Base-by-base conservation (phyloP, 23 red algal species). In the Gracilaria domingensis region DNA sequence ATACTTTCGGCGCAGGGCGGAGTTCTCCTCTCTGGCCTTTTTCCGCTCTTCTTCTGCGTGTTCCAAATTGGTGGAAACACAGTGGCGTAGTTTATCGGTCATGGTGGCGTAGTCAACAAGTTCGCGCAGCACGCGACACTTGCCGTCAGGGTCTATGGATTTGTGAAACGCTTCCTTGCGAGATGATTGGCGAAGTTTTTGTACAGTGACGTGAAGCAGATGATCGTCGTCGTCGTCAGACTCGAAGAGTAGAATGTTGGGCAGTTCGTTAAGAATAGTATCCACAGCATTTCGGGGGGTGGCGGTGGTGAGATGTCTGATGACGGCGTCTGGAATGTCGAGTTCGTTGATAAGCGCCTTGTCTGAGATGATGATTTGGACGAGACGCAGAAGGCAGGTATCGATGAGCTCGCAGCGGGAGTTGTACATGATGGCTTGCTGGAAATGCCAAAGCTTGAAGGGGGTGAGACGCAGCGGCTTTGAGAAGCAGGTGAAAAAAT, bases 61-160 rank as follows among this genome's bases (percentile, higher is more conserved):
- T 9, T 92, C 89, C 42, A 92, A 29, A 42, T 39, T 50, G 54
- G 71, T 78, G 21, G 61, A 33, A 17, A 92, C 50, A 50, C 77
- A 92, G 25, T 92, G 55, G 0, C 78, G 77, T n/a, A 92, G 12
- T 18, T 9, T 51, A 45, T 92, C 89, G 35, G 89, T 61, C 89
- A 92, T 92, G 77, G 59, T 21, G 59, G 79, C 89, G 42, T 92
- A 92, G 36, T 92, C 89, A 37, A 92, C 89, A 51, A 92, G 73
- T 58, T 92, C 89, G 24, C 80, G 78, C 42, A 83, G 35, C 0
- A 92, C 64, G 59, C 89, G 89, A 62, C 80, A 65, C 35, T 66
- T 83, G 32, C 30, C 89, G 28, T 65, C 28, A 16, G 89, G 66
- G 62, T 66, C 80, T 38, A 83, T 70, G 28, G 37, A 33, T 62